Conservation (phyloP, 495 filamentous ascomycete species). For the Hyaloscypha finlandica region DNA sequence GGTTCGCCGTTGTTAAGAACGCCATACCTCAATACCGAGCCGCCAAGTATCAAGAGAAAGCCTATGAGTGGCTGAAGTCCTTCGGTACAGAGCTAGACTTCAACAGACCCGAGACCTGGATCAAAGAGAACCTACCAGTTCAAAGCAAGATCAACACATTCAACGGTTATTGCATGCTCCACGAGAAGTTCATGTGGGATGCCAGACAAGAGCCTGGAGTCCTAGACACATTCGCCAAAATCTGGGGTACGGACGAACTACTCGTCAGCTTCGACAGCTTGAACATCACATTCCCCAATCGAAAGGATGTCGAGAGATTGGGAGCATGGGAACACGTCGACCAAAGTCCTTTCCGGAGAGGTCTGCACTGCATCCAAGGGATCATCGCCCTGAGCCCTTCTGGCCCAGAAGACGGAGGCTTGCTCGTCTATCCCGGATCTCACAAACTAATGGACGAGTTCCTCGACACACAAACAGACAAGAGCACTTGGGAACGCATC, state of each 20-base stretch:
- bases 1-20: constrained; percentile 24
- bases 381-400: constrained; percentile 43
- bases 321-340: constrained; percentile 37
- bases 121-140: constrained; percentile 35
- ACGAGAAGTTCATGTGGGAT: constrained; percentile 52
- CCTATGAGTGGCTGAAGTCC: constrained; percentile 19
- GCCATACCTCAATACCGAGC: constrained; percentile 20
- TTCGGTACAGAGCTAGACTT: constrained; percentile 30
- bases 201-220: constrained; percentile 45
- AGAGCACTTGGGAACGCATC: constrained; percentile 28
- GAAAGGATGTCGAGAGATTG: constrained; percentile 10
- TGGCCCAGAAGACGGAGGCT: constrained; percentile 18
- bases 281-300: constrained; percentile 23
- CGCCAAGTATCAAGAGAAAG: constrained; percentile 17
- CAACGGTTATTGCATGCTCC: constrained; percentile 38
- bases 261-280: constrained; percentile 38
- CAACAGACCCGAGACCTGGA: constrained; percentile 40
- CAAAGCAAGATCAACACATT: constrained; percentile 37
- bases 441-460: constrained; percentile 38
- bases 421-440: constrained; percentile 26
- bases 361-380: constrained; percentile 41
- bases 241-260: constrained; percentile 40
- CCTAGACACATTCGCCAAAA: constrained; percentile 38
- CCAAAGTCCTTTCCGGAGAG: constrained; percentile 30
- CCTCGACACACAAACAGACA: constrained; percentile 35